Evolutionary conservation across 2,329 filamentous ascomycete species (phyloP).

Genomic region (Microdochium paspali): DNA sequence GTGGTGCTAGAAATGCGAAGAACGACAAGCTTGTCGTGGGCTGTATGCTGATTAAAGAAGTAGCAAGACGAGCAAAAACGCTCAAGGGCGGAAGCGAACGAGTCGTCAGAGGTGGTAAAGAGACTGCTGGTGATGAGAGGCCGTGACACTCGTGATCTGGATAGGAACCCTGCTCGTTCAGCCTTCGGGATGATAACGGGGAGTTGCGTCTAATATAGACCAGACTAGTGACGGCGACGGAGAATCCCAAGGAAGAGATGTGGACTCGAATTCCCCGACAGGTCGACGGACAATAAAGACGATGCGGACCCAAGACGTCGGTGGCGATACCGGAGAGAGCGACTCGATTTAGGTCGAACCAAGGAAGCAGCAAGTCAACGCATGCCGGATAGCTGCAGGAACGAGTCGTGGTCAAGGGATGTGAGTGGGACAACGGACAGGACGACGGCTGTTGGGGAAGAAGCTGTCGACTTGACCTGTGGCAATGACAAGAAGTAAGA

Average conservation of each 20-base stretch:
- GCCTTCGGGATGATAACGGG: slow-evolving; percentile 1
- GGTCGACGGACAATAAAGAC: no score
- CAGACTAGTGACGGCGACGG: neutral
- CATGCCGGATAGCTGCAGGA: neutral
- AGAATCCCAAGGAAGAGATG: no score
- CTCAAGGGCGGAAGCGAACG: neutral
- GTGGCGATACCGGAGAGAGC: neutral
- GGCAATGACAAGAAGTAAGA: neutral
- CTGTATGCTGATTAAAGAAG: no score
- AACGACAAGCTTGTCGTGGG: no score
- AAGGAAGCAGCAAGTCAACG: neutral
- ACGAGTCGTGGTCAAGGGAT: neutral
- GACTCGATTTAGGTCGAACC: neutral
- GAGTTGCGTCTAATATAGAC: neutral
- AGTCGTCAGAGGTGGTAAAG: no score
- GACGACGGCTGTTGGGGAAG: neutral
- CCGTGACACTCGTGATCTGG: no score
- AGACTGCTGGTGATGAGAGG: no score
- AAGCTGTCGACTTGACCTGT: neutral
- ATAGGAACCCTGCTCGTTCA: no score
- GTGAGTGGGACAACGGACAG: neutral
- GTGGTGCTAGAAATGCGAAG: no score
- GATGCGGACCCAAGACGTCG: neutral
- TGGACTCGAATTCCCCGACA: no score
- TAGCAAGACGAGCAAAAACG: slow-evolving; percentile 4